A percentile compares a stretch with the other conserved stretches of the same genome.
Conservation (phyloP, 805 yeast species). For the Wickerhamiella cacticola region DNA sequence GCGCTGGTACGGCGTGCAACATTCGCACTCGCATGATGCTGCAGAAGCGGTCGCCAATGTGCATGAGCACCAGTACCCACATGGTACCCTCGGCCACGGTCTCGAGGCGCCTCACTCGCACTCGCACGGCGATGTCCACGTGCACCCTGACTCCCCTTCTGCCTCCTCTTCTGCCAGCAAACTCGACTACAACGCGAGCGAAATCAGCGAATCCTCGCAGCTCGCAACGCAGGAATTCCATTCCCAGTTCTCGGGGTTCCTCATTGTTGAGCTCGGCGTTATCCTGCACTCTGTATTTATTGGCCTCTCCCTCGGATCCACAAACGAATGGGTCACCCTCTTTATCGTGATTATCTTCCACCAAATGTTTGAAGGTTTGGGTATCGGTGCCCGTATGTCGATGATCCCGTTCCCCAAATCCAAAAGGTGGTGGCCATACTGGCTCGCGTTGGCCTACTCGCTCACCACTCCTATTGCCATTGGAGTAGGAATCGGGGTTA, state of each 20-base stretch:
- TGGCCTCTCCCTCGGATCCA: conserved; percentile 53
- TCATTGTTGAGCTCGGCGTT: conserved; percentile 60
- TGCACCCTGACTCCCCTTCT: too few species aligned
- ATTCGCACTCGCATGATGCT: conserved; percentile 23
- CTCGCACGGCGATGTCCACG: not conserved
- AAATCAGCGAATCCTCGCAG: not conserved
- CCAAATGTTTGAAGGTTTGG: conserved; percentile 70
- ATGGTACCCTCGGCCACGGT: too few species aligned
- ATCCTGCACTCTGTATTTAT: conserved; percentile 68
- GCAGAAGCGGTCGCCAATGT: conserved; percentile 12
- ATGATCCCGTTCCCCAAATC: conserved; percentile 42
- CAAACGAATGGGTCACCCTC: conserved; percentile 51
- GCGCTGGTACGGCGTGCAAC: conserved; percentile 27
- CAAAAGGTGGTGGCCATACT: conserved; percentile 41
- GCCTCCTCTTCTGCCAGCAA: not conserved
- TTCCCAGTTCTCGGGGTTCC: conserved; percentile 35
- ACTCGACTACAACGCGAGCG: conserved; percentile 1
- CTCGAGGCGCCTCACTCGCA: too few species aligned
- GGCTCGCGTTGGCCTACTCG: conserved; percentile 39
- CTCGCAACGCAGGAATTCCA: conserved; percentile 18
- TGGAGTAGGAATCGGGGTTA: conserved; percentile 63
- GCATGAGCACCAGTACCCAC: not conserved
- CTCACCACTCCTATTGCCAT: conserved; percentile 57
- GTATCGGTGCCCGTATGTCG: conserved; percentile 60
- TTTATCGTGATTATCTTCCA: conserved; percentile 60